phyloP scores from a whole-genome alignment of 352 stramenopile species.

The Thraustochytrium striatum region DNA sequence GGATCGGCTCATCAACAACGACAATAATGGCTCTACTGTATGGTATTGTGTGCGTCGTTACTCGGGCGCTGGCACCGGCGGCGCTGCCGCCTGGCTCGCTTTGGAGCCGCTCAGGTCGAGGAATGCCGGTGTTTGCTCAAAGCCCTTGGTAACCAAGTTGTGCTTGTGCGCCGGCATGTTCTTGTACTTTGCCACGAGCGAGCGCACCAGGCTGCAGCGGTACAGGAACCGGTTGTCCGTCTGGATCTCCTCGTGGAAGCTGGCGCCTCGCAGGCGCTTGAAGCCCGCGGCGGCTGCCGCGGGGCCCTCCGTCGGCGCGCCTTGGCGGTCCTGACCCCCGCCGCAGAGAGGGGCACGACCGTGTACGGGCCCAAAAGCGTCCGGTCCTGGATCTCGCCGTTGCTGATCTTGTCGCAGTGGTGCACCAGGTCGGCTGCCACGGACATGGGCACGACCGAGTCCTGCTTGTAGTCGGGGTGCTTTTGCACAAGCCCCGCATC shows the following conservation, averaged over 20 bases:
- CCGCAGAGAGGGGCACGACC: neutral
- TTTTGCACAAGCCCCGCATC: conserved; percentile 78
- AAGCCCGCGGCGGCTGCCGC: neutral
- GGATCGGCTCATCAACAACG: no score
- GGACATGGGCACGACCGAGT: conserved; percentile 62
- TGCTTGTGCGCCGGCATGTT: conserved; percentile 46
- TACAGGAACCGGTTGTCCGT: conserved; percentile 11
- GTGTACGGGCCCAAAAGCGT: neutral
- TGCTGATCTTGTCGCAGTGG: conserved; percentile 42
- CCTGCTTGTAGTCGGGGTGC: conserved; percentile 80
- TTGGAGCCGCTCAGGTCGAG: neutral
- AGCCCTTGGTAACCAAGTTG: conserved; percentile 30
- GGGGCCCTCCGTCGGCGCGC: neutral
- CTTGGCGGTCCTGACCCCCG: neutral
- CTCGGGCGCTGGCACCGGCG: no score
- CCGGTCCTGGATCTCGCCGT: conserved; percentile 43
- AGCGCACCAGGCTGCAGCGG: conserved; percentile 35
- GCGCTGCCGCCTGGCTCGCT: no score
- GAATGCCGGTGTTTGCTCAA: conserved; percentile 34
- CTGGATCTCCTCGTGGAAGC: conserved; percentile 42
- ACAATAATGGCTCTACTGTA: no score
- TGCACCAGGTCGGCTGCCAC: conserved; percentile 53
- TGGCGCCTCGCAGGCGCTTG: conserved; percentile 43
- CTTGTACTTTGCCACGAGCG: conserved; percentile 40
- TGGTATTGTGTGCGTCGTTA: no score